Evolutionary conservation across 164 flowering plant species (phyloP), one percentile per base, ranked within the genome.

Genomic region (Nymphaea thermarum): DNA sequence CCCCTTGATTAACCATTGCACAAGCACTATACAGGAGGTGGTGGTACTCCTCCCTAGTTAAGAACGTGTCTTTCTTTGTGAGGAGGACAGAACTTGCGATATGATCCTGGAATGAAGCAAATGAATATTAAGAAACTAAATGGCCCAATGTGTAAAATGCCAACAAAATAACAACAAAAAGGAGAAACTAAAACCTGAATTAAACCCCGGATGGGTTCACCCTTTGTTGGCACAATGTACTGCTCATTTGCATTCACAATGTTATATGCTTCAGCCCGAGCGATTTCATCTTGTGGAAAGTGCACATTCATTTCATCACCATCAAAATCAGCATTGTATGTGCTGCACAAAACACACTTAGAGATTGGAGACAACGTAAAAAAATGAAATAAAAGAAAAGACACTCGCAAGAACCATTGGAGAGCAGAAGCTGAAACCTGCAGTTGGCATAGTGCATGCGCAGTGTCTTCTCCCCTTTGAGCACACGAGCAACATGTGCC

Each of bases 301-400:
- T 94, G 99, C 66, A 91, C 99, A 83, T 94, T 94, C 83, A 94
- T 91, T 75, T 94, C 99, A 83, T 94, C 99, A 42, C 99, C 99
- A 75, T 94, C 99, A 86, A 94, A 94, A 83, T 94, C 98, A 77
- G 99, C 99, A 87, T 94, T 94, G 62, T 87, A 94, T 12, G 97
- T 79, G 73, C 99, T 94, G 85, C 67, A 70, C 7, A 64, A 66
- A 45, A 16, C 65, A 45, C 36, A 42, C 11, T 61, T 8, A 61
- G 6, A 61, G 16, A n/a, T 61, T 17, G 4, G 42, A n/a, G n/a
- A 61, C 64, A 6, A 47, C 16, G 2, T 55, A 10, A 55, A 8
- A 10, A 55, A 55, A 1, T 55, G 2, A 10, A 6, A 61, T 8
- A n/a, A 4, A 61, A 4, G 51, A 65, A 62, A 43, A 60, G 63